Evolutionary conservation across 352 stramenopile species (phyloP), one percentile per base, ranked within the genome.

Genomic region (Phytophthora crassamura): DNA sequence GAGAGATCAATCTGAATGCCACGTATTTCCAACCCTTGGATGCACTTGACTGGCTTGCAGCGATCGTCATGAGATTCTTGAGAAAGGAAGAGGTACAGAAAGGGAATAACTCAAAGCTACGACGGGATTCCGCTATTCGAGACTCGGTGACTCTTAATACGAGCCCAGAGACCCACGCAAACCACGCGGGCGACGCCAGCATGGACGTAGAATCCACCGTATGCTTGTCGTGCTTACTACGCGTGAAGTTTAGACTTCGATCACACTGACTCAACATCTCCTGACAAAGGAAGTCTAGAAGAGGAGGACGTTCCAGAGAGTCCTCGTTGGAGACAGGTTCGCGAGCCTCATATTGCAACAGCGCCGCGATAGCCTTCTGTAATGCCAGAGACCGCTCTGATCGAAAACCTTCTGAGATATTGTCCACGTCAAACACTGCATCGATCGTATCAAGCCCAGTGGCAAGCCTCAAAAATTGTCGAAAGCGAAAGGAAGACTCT

Each of bases 51-150:
- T 32, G 11, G 1, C 35, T 58, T 12, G 56, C 46, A 25, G 72
- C 69, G 4, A 84, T 60, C 5, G 42, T 11, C 1, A 72, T 32
- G 14, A 84, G 46, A 5, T 64, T 67, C 12, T 80, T 46, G 11
- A 81, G 53, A 46, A 80, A 82, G 1, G 48, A 7, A 6, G 70
- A 35, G 36, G 41, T 78, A 10, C 47, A 67, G 52, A 80, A 73
- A 3, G 59, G 53, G 2, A 16, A 30, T 3, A 47, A 11, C 14
- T 18, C 14, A 3, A 64, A 20, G 3, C 20, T n/a, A 2, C 10
- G 28, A 30, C 61, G 22, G 2, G 2, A 7, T n/a, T 20, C 25
- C 9, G n/a, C 41, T 34, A 52, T 10, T 53, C 53, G 33, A 40
- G 33, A 16, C 20, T 75, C 63, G 0, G 42, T 22, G 25, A 72